Evolutionary conservation across 129 eudicot genomes (phyloP).

Genomic region (Scalesia atractyloides): DNA sequence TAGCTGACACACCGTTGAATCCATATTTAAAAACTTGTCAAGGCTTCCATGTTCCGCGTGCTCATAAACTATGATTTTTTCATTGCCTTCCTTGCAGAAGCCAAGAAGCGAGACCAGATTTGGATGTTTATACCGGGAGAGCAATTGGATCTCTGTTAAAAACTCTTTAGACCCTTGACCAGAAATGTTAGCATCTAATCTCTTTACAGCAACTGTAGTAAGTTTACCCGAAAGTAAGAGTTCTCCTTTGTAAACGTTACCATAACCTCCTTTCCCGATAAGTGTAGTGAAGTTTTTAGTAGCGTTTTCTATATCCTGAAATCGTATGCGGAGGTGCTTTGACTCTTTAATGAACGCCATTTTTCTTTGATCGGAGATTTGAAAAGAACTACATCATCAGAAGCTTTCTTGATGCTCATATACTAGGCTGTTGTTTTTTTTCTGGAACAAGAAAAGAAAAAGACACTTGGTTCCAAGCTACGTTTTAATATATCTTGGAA

Average conservation of each 20-base stretch:
- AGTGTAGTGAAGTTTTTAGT: background rate
- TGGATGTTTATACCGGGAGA: constrained; percentile 4
- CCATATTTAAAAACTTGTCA: background rate
- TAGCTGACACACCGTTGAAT: background rate
- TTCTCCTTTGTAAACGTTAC: background rate
- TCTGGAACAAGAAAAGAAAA: too few species aligned
- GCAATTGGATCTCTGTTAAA: constrained; percentile 3
- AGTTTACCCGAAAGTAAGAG: background rate
- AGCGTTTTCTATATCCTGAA: background rate
- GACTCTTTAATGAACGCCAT: background rate
- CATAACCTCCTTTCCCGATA: background rate
- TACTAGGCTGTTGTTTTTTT: too few species aligned
- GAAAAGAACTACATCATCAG: too few species aligned
- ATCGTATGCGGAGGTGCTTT: background rate
- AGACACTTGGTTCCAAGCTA: too few species aligned
- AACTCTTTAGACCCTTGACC: constrained; percentile 3
- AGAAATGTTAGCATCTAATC: background rate
- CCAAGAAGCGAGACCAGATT: background rate
- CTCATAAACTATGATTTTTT: background rate
- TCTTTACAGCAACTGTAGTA: background rate
- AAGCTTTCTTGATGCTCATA: too few species aligned
- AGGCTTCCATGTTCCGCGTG: background rate
- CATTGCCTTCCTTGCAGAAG: background rate
- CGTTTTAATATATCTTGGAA: too few species aligned
- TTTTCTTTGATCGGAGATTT: background rate